Percentiles rank a stretch among this genome's conserved stretches.
Evolutionary conservation across 106 monocot species (phyloP).

Genomic region (Dendrobium chrysotoxum): DNA sequence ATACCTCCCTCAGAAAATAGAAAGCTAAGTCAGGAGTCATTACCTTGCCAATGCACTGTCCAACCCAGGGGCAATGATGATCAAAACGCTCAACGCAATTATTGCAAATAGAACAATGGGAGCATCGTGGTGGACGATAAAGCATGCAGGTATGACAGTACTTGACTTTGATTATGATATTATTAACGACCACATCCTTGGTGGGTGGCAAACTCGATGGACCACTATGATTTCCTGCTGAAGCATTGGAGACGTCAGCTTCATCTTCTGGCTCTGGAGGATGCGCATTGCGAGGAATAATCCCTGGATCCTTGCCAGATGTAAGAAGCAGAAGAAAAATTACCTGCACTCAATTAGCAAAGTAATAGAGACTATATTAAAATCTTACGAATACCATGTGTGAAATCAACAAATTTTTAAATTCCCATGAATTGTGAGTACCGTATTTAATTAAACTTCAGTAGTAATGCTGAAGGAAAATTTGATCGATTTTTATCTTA

Average conservation of each 20-base stretch:
- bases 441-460: not conserved
- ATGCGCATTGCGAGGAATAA: constrained; percentile 56
- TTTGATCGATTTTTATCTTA: not conserved
- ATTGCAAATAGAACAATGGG: constrained; percentile 71
- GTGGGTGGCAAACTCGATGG: constrained; percentile 31
- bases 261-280: constrained; percentile 62
- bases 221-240: constrained; percentile 16
- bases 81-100: constrained; percentile 68
- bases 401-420: not conserved
- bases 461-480: not conserved
- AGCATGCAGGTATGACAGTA: constrained; percentile 81
- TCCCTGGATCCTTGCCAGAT: constrained; percentile 69
- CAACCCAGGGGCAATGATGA: constrained; percentile 80
- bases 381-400: not conserved
- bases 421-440: not conserved
- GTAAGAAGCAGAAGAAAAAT: constrained; percentile 59
- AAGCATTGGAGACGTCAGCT: constrained; percentile 10
- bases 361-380: not conserved
- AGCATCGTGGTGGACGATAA: constrained; percentile 65
- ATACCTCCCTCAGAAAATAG: not conserved
- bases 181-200: constrained; percentile 50
- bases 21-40: not conserved
- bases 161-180: constrained; percentile 50
- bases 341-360: constrained; percentile 21
- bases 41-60: constrained; percentile 71